Base-by-base conservation (phyloP, 2,329 filamentous ascomycete genomes). In the Monosporascus sp. region DNA sequence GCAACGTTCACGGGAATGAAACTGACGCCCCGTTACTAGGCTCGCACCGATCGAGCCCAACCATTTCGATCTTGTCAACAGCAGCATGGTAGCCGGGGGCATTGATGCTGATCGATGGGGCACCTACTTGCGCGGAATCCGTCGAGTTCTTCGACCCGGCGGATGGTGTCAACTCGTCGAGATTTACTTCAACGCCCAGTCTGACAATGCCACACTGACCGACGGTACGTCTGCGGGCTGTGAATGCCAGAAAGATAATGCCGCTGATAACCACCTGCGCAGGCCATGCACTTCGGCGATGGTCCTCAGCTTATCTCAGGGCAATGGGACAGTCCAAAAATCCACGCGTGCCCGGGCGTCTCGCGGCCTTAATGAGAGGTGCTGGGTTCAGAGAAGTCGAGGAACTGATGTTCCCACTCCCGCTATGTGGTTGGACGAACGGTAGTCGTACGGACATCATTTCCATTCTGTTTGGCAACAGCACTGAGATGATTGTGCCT, bases 131-230 rank as follows among this genome's bases (percentile, higher is more conserved):
- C 76, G 78, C 60, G 92, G 96, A 61, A 88, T 96, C 55, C 81
- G 83, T 59, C 78, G 82, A 22, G 79, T 91, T 9, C 74, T 92
- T 57, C 86, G 83, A 49, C 86, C 85, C 6, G 87, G 86, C 2
- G 91, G 92, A 1, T 96, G 91, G 90, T 80, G 88, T 55, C 91
- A 96, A 65, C 86, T 96, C 79, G 82, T 89, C n/a, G 92, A 96
- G 66, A 81, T 92, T 62, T 91, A 95, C 65, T 87, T 86, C 68
- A 90, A 91, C 59, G 85, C 89, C 26, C 92, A 96, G 68, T 96
- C 90, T 1, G 85, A 93, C 61, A 95, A 89, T 63, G 91, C 91
- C 5, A 84, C 82, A n/a, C 73, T 94, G 61, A 85, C 82, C 11
- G 78, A 85, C 49, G 77, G 83, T 79, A 64, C 24, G 26, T 8